Evolutionary conservation across 495 filamentous ascomycete species (phyloP).

Genomic region (Hypoxylon subgilvum): DNA sequence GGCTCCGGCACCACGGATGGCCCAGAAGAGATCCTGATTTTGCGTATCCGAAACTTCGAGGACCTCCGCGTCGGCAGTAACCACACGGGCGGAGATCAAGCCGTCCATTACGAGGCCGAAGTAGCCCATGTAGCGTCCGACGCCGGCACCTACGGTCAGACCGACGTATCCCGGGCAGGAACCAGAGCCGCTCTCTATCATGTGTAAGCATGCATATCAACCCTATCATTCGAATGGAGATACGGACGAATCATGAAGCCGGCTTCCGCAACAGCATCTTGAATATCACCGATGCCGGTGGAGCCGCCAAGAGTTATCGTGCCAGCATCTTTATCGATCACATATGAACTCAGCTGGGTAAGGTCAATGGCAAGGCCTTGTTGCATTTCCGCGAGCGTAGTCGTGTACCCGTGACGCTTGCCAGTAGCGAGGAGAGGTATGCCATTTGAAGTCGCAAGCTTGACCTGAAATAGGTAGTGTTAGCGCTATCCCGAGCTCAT

Average conservation of each 20-base stretch:
- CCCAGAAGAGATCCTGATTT: conserved; percentile 49
- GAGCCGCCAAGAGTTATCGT: too few species aligned
- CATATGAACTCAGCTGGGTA: too few species aligned
- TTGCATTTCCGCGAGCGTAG: too few species aligned
- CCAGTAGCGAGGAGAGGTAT: conserved; percentile 43
- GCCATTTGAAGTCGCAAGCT: conserved; percentile 1
- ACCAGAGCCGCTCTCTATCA: conserved; percentile 35
- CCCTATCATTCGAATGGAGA: background rate
- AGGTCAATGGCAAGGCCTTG: too few species aligned
- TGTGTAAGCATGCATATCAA: background rate
- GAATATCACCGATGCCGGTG: background rate
- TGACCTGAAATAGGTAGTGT: conserved; percentile 7
- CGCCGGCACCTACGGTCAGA: conserved; percentile 49
- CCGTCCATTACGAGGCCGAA: conserved; percentile 47
- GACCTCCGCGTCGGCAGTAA: conserved; percentile 42
- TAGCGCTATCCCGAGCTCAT: background rate
- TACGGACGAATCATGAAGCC: conserved; percentile 43
- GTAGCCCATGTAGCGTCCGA: conserved; percentile 41
- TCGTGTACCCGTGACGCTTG: conserved; percentile 37
- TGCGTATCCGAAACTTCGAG: conserved; percentile 40
- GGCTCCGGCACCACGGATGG: conserved; percentile 44
- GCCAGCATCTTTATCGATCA: too few species aligned
- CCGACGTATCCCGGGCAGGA: conserved; percentile 44
- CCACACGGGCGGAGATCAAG: conserved; percentile 39
- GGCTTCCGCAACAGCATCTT: conserved; percentile 30